These are phyloP conservation scores for Colletotrichum sp. DNA, from an alignment of 2,329 filamentous ascomycete genomes.

Conservation along the genomic window DNA sequence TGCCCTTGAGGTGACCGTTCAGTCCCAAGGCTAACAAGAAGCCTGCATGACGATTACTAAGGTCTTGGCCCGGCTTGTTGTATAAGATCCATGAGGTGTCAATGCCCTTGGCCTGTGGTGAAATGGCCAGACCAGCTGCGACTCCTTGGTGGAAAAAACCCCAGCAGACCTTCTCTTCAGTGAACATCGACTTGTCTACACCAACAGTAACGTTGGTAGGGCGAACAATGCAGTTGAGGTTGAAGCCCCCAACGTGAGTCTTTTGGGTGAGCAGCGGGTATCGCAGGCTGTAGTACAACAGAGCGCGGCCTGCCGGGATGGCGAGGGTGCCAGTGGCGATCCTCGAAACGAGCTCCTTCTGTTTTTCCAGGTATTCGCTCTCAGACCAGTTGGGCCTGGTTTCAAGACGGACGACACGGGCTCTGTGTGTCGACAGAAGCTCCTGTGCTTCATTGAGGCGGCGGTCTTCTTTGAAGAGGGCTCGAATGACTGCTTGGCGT, in stretches of 20 bases:
- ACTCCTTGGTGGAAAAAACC: conserved; percentile 98
- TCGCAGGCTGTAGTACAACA: conserved; percentile 87
- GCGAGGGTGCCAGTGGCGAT: conserved; percentile 88
- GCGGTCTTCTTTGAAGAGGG: conserved; percentile 91
- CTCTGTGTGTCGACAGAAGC: conserved; percentile 84
- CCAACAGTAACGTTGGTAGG: conserved; percentile 91
- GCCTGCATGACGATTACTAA: conserved; percentile 95
- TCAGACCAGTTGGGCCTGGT: conserved; percentile 82
- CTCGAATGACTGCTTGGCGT: conserved; percentile 79
- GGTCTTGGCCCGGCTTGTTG: conserved; percentile 86
- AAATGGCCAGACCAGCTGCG: conserved; percentile 90
- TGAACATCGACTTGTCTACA: conserved; percentile 86
- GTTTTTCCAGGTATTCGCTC: conserved; percentile 85
- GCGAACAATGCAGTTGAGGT: conserved; percentile 88
- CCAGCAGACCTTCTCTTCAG: conserved; percentile 97
- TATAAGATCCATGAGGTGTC: conserved; percentile 99
- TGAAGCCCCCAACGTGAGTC: conserved; percentile 88
- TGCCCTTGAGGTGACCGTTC: conserved; percentile 90
- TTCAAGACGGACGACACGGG: conserved; percentile 79
- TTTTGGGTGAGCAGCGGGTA: conserved; percentile 92
- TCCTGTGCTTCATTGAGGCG: conserved; percentile 85
- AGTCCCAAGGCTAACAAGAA: conserved; percentile 90
- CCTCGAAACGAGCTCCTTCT: conserved; percentile 87
- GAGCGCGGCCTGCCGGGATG: conserved; percentile 83
- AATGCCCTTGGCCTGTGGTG: conserved; percentile 87